Conservation (phyloP, 805 yeast species). For the Metschnikowia dekortorum region DNA sequence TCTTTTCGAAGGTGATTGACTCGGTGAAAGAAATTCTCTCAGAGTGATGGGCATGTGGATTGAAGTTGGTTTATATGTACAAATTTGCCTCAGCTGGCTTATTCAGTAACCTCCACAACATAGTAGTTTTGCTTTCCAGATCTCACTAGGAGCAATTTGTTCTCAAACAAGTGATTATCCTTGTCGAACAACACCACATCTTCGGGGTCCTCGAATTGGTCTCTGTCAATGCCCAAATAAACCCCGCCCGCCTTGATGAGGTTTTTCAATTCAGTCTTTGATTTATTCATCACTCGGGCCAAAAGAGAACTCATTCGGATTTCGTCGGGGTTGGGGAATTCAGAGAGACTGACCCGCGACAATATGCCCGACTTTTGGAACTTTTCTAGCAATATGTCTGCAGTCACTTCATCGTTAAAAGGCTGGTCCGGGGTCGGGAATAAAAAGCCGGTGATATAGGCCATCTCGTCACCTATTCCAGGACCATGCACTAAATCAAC, state of each 20-base stretch:
- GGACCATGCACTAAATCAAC: slow-evolving; percentile 85
- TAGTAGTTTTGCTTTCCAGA: slow-evolving; percentile 69
- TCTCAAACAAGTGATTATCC: slow-evolving; percentile 51
- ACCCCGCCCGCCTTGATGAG: slow-evolving; percentile 68
- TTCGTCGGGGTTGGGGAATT: slow-evolving; percentile 23
- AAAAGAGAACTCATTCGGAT: slow-evolving; percentile 52
- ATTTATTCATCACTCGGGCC: slow-evolving; percentile 42
- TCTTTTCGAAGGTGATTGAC: slow-evolving; percentile 47
- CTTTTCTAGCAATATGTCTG: slow-evolving; percentile 49
- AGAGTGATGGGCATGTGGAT: neutral
- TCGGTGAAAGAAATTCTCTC: slow-evolving; percentile 37
- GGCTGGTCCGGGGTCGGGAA: slow-evolving; percentile 56
- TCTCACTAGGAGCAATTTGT: slow-evolving; percentile 57
- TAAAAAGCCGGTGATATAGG: slow-evolving; percentile 59
- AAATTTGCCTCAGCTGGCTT: neutral
- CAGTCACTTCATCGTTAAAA: slow-evolving; percentile 41
- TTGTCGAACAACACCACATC: slow-evolving; percentile 45
- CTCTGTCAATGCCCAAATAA: slow-evolving; percentile 59
- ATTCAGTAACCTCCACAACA: slow-evolving; percentile 33
- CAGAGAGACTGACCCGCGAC: slow-evolving; percentile 27
- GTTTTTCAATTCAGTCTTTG: slow-evolving; percentile 57
- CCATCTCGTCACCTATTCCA: slow-evolving; percentile 67
- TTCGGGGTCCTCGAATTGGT: slow-evolving; percentile 46
- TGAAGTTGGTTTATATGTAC: slow-evolving; percentile 2
- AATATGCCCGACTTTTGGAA: slow-evolving; percentile 59